Evolutionary conservation across 768 basidiomycete genomes (phyloP), one percentile per base, ranked within the genome.

Genomic region (Mycena galericulata): DNA sequence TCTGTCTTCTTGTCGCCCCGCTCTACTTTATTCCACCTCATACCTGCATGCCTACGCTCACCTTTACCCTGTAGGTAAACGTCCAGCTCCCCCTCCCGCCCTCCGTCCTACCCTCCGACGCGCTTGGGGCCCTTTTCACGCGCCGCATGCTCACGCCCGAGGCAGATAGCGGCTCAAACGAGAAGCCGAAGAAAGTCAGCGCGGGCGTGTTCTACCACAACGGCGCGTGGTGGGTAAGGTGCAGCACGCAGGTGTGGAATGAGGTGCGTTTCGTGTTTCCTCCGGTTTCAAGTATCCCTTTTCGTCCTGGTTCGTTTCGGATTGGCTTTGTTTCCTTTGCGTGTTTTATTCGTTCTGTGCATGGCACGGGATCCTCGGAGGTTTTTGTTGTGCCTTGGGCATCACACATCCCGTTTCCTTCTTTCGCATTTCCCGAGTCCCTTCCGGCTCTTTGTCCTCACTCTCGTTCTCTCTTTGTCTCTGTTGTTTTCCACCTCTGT

Each of bases 201-300:
- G 67, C 67, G 38, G 47, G 58, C 12, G 29, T 72, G 3, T 75
- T 65, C 26, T 66, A 58, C 30, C 74, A 75, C 36, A 73, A 73
- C 26, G 68, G 61, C 1, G 53, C 63, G 3, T 75, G 74, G 74
- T 75, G 74, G 74, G 62, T 65, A 24, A 61, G 74, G 32, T 70
- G 62, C 53, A 71, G 70, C 58, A 72, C 68, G 51, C 74, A 75
- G 59, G 70, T 75, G 2, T 75, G 74, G 74, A 75, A 65, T 5
- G 71, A 74, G 54, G 73, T 72, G 43, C 32, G 73, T n/a, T n/a
- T n/a, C n/a, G n/a, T n/a, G n/a, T n/a, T n/a, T n/a, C n/a, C n/a
- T n/a, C n/a, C n/a, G n/a, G n/a, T n/a, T n/a, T n/a, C n/a, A n/a
- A n/a, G n/a, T n/a, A n/a, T n/a, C n/a, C n/a, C 18, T 4, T 38